Conservation (phyloP, 164 flowering plant species). For the Chimonanthus salicifolius region DNA sequence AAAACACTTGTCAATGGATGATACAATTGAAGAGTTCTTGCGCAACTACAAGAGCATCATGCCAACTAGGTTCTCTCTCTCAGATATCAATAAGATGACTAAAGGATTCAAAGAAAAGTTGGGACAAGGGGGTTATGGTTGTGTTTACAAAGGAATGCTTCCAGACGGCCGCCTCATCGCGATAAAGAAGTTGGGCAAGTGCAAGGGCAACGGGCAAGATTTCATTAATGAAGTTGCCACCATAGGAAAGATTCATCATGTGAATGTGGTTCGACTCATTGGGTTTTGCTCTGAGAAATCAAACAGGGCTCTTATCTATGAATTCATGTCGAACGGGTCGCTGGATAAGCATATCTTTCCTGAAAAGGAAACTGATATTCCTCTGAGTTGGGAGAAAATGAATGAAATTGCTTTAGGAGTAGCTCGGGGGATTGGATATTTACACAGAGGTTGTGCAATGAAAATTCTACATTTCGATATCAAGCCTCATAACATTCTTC, state of each 20-base stretch:
- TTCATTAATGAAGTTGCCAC: slow-evolving; percentile 2
- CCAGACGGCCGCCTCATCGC: slow-evolving; percentile 29
- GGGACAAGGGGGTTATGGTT: slow-evolving; percentile 43
- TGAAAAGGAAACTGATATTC: not conserved
- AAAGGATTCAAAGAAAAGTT: slow-evolving; percentile 28
- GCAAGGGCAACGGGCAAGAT: slow-evolving; percentile 3
- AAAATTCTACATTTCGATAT: slow-evolving; percentile 9
- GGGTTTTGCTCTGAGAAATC: too few relatives aligned
- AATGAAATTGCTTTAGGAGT: slow-evolving; percentile 5
- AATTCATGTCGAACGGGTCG: slow-evolving; percentile 7
- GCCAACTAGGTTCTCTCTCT: slow-evolving; percentile 27
- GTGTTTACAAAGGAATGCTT: slow-evolving; percentile 38
- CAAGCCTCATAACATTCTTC: not conserved
- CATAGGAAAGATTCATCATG: slow-evolving; percentile 1
- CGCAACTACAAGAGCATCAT: slow-evolving; percentile 14
- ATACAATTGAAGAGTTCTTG: slow-evolving; percentile 9
- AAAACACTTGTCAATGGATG: slow-evolving; percentile 2
- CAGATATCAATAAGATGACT: slow-evolving; percentile 33
- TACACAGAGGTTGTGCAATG: slow-evolving; percentile 6
- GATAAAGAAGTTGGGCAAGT: slow-evolving; percentile 30
- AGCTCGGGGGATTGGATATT: slow-evolving; percentile 8
- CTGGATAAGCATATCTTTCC: slow-evolving; percentile 12
- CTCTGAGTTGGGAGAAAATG: slow-evolving; percentile 2
- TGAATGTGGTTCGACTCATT: slow-evolving; percentile 9
- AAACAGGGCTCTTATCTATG: too few relatives aligned